Evolutionary conservation across 306 rosid genomes (phyloP).

Genomic region (Luffa acutangula): DNA sequence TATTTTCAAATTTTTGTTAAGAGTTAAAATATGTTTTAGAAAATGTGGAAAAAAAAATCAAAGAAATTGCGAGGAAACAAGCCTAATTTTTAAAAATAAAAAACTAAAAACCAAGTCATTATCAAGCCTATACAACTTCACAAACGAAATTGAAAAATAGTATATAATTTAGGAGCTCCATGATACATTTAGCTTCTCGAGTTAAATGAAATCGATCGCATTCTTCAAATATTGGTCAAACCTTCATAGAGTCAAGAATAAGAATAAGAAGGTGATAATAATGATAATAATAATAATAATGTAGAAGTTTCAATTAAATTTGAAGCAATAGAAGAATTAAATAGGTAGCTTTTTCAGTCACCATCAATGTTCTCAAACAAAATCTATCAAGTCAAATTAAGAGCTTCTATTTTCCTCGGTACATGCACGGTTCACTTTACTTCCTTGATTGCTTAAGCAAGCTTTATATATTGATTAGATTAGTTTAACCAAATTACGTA

Average conservation of each 20-base stretch:
- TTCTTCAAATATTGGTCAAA: background rate
- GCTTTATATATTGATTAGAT: background rate
- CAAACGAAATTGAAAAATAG: background rate
- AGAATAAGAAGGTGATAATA: too few species aligned
- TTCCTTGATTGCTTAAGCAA: slow-evolving; percentile 3
- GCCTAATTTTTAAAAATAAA: too few species aligned
- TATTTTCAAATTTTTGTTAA: too few species aligned
- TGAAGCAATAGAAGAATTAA: background rate
- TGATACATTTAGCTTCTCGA: background rate
- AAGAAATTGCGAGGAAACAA: too few species aligned
- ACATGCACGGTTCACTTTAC: slow-evolving; percentile 7
- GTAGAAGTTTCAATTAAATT: background rate
- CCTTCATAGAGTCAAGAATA: background rate
- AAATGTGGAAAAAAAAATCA: too few species aligned
- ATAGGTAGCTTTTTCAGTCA: background rate
- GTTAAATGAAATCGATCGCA: background rate
- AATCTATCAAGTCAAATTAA: background rate
- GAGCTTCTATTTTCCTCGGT: background rate
- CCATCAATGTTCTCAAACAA: background rate
- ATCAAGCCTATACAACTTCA: too few species aligned
- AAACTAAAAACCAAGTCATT: too few species aligned
- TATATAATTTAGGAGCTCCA: background rate
- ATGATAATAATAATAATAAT: background rate
- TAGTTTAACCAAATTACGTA: background rate
- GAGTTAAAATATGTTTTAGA: too few species aligned